Base-by-base conservation (phyloP, 2,329 filamentous ascomycete genomes). In the Neurospora sp. region DNA sequence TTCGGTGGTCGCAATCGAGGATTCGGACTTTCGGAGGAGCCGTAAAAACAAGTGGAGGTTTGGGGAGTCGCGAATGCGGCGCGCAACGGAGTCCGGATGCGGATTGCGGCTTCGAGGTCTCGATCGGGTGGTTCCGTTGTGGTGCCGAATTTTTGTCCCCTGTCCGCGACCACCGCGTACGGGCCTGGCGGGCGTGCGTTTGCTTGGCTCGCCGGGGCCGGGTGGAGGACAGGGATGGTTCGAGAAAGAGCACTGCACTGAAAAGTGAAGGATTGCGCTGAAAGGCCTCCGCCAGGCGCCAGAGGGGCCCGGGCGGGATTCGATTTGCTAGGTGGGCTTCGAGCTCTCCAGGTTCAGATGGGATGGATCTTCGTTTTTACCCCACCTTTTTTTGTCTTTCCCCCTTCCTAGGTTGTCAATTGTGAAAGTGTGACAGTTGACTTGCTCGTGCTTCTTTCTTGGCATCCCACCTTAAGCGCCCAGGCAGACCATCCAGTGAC, bases 401-500 rank as follows among this genome's bases (percentile, higher is more conserved):
- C 40, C 15, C 40, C 15, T 7, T 23, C 67, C 19, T 43, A n/a
- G n/a, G n/a, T n/a, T 8, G 19, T 43, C 36, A 40, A 38, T 28
- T 58, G 13, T 33, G 15, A 33, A 28, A 58, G 46, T 33, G 46
- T 58, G 52, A 62, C 52, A 17, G 23, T 62, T 62, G 23, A 62
- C 52, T 62, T 62, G 73, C 69, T 58, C 43, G 11, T 28, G 43
- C 19, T 52, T 52, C 43, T 23, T 52, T 68, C 38, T 67, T 68
- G 46, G 36, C 73, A 74, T 71, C 70, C 69, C 72, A 72, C 73
- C 67, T 71, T 76, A 76, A 76, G 74, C 74, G 74, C 74, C 73
- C 67, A 71, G 70, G 52, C 72, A 28, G 67, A 68, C 43, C 69
- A 70, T 62, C 52, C 52, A 62, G 52, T 62, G 52, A 17, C 52